These are phyloP conservation scores for Ilyonectria destructans DNA, from an alignment of 2,329 filamentous ascomycete species.

Conservation along the genomic window DNA sequence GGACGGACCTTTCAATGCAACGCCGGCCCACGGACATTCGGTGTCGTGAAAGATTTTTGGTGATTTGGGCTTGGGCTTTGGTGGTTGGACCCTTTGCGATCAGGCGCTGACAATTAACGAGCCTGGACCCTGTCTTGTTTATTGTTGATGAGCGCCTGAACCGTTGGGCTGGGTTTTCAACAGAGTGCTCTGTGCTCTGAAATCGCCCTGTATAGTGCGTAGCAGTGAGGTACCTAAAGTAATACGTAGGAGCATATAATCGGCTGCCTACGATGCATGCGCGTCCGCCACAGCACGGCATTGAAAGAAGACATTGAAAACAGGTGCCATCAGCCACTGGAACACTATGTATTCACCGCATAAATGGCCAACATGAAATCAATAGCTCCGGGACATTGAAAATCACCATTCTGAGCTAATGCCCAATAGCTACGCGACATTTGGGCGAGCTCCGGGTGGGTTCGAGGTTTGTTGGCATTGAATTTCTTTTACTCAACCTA, in stretches of 20 bases:
- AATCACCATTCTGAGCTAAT: neutral
- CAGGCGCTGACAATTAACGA: slow-evolving; percentile 31
- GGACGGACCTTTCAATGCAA: slow-evolving; percentile 37
- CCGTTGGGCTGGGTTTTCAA: slow-evolving; percentile 43
- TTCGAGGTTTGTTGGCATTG: neutral
- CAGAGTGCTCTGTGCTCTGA: slow-evolving; percentile 8
- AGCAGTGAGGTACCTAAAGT: slow-evolving; percentile 1
- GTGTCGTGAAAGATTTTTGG: slow-evolving; percentile 33
- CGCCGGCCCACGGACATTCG: slow-evolving; percentile 34
- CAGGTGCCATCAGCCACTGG: neutral
- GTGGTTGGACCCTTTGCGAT: slow-evolving; percentile 34
- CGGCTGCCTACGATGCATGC: slow-evolving; percentile 1
- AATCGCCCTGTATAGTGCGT: neutral
- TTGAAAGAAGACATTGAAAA: neutral
- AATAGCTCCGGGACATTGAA: neutral
- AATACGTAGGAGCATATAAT: neutral
- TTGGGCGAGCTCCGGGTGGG: neutral
- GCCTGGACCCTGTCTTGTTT: slow-evolving; percentile 42
- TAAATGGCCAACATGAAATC: neutral
- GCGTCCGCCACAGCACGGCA: neutral
- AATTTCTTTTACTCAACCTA: neutral
- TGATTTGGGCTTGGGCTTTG: slow-evolving; percentile 7
- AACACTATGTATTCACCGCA: neutral
- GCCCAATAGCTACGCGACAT: neutral
- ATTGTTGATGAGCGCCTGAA: slow-evolving; percentile 42